These are phyloP conservation scores for Sophora flavescens DNA, from an alignment of 306 rosid species.

Conservation along the genomic window DNA sequence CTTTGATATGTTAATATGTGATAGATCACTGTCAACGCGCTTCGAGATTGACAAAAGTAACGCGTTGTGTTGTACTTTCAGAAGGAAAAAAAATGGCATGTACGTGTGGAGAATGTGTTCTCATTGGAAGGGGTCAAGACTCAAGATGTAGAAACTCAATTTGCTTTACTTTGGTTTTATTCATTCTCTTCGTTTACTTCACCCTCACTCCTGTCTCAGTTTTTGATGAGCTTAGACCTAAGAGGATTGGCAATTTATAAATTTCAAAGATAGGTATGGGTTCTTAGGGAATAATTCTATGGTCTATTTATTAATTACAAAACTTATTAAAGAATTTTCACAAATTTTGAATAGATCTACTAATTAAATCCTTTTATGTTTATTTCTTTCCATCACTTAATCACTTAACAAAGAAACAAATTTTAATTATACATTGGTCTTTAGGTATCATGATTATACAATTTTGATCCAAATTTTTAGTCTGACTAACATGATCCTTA, in stretches of 20 bases:
- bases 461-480: too few relatives aligned
- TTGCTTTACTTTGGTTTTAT: not conserved
- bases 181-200: not conserved
- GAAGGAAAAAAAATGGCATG: not conserved
- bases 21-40: slow-evolving; percentile 46
- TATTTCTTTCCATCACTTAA: too few relatives aligned
- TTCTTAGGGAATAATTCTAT: too few relatives aligned
- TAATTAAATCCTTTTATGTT: too few relatives aligned
- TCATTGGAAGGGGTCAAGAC: slow-evolving; percentile 42
- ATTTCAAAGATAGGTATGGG: not conserved
- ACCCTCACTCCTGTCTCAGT: not conserved
- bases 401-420: too few relatives aligned
- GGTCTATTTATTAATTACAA: too few relatives aligned
- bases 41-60: slow-evolving; percentile 27
- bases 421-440: too few relatives aligned
- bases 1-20: not conserved
- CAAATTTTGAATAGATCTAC: too few relatives aligned
- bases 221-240: too few relatives aligned
- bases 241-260: not conserved
- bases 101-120: slow-evolving; percentile 36
- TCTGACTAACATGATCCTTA: too few relatives aligned
- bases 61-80: slow-evolving; percentile 28
- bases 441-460: too few relatives aligned
- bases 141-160: not conserved
- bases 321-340: too few relatives aligned